Conservation (phyloP, 2,329 filamentous ascomycete genomes). For the Davidsoniella australis region DNA sequence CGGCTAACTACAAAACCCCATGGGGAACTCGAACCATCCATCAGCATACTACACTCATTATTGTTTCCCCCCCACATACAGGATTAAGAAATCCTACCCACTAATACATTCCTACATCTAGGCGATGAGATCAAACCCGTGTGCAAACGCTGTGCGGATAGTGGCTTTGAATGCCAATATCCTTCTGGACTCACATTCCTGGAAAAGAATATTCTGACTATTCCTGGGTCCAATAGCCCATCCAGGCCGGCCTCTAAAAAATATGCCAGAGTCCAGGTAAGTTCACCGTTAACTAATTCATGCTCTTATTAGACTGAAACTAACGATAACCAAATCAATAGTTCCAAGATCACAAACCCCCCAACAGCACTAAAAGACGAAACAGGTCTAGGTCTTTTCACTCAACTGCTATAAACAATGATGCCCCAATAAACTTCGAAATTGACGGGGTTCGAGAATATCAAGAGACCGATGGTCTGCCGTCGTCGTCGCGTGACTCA, state of each 20-base stretch:
- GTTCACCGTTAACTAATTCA: background rate
- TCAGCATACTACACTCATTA: background rate
- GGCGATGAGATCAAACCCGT: conserved; percentile 33
- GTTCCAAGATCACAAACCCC: background rate
- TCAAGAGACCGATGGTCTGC: too few species aligned
- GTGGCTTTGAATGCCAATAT: conserved; percentile 31
- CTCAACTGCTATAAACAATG: background rate
- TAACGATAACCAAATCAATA: background rate
- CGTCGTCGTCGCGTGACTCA: too few species aligned
- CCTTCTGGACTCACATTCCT: conserved; percentile 30
- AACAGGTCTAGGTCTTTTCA: too few species aligned
- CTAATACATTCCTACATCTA: conserved; percentile 15
- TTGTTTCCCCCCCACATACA: background rate
- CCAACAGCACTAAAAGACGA: background rate
- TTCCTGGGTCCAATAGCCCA: background rate
- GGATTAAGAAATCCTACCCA: background rate
- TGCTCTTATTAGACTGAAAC: background rate
- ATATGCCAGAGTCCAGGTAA: conserved; percentile 4
- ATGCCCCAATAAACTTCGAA: background rate
- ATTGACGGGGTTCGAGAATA: too few species aligned
- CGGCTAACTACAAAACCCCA: background rate
- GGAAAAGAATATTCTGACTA: conserved; percentile 24
- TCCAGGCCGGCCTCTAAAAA: conserved; percentile 3
- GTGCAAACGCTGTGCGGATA: conserved; percentile 30
- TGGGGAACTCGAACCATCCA: background rate